These are phyloP conservation scores for Arxiozyma telluris DNA, from an alignment of 1,139 yeast genomes.

Conservation along the genomic window DNA sequence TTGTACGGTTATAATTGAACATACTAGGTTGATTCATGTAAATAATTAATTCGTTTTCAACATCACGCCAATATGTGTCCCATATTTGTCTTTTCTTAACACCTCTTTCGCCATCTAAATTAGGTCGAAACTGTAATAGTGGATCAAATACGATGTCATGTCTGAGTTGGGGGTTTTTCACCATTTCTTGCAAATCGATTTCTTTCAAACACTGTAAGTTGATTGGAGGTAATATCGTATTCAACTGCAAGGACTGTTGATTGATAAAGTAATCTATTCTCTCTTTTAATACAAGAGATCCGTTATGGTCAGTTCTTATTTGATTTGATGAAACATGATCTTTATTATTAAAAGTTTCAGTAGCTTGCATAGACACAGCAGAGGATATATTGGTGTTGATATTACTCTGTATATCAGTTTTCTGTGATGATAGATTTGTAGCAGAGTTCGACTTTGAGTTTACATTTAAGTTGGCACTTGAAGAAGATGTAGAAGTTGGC, in stretches of 20 bases:
- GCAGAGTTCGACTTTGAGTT: neutral
- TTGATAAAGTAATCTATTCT: conserved; percentile 21
- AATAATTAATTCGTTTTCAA: conserved; percentile 46
- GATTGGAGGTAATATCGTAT: conserved; percentile 57
- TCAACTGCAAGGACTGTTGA: conserved; percentile 15
- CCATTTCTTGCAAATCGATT: conserved; percentile 79
- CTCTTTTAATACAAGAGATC: conserved; percentile 18
- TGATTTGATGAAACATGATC: neutral
- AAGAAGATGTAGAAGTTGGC: neutral
- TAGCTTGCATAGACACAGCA: neutral
- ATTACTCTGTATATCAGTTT: neutral
- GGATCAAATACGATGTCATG: conserved; percentile 93
- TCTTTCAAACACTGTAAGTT: conserved; percentile 76
- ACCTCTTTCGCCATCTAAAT: conserved; percentile 86
- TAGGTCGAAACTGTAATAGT: conserved; percentile 83
- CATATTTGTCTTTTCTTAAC: conserved; percentile 64
- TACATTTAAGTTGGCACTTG: neutral
- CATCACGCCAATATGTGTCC: conserved; percentile 77
- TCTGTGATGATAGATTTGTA: neutral
- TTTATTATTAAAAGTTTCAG: neutral
- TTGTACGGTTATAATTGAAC: conserved; percentile 37
- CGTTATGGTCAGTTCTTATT: conserved; percentile 5
- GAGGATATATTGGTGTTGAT: neutral
- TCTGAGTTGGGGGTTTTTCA: conserved; percentile 84
- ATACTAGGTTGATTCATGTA: conserved; percentile 24